A percentile compares a stretch with the other conserved stretches of the same genome.
These are phyloP conservation scores for Cercospora sesami DNA, from an alignment of 2,329 filamentous ascomycete species.

Conservation along the genomic window DNA sequence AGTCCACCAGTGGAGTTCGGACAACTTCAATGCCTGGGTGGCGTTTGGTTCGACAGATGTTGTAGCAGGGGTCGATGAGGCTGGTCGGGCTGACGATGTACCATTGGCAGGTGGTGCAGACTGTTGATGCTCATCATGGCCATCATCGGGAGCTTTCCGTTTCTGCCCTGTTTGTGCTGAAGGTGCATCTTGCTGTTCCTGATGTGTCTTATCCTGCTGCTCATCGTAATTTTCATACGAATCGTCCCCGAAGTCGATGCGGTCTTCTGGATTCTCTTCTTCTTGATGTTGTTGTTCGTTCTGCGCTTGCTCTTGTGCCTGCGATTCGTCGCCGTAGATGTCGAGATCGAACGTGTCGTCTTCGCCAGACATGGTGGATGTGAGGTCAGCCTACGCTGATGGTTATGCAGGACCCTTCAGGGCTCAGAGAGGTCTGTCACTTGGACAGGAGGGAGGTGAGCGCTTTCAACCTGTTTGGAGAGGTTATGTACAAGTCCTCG, in stretches of 20 bases:
- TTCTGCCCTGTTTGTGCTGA: slow-evolving; percentile 59
- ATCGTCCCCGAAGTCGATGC: slow-evolving; percentile 30
- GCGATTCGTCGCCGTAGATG: slow-evolving; percentile 63
- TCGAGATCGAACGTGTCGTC: slow-evolving; percentile 72
- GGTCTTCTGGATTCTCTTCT: slow-evolving; percentile 26
- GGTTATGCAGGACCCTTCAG: slow-evolving; percentile 8
- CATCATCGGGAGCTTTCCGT: slow-evolving; percentile 60
- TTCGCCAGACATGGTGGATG: slow-evolving; percentile 49
- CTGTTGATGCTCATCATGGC: slow-evolving; percentile 36
- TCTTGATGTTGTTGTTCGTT: slow-evolving; percentile 35
- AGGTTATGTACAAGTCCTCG: slow-evolving; percentile 30
- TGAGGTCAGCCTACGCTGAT: slow-evolving; percentile 16
- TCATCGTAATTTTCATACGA: not conserved
- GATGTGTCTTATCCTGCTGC: slow-evolving; percentile 24
- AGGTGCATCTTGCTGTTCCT: slow-evolving; percentile 19
- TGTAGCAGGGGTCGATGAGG: slow-evolving; percentile 73
- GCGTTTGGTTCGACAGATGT: slow-evolving; percentile 59
- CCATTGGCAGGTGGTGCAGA: slow-evolving; percentile 56
- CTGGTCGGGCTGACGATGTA: slow-evolving; percentile 56
- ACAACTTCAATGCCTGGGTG: slow-evolving; percentile 74
- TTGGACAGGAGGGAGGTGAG: slow-evolving; percentile 1
- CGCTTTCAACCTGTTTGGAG: slow-evolving; percentile 7
- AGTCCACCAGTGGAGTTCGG: slow-evolving; percentile 94
- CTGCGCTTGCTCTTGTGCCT: slow-evolving; percentile 27
- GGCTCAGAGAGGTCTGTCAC: slow-evolving; percentile 1